Evolutionary conservation across 768 basidiomycete genomes (phyloP).

Genomic region (Termitomyces eurrhizus): DNA sequence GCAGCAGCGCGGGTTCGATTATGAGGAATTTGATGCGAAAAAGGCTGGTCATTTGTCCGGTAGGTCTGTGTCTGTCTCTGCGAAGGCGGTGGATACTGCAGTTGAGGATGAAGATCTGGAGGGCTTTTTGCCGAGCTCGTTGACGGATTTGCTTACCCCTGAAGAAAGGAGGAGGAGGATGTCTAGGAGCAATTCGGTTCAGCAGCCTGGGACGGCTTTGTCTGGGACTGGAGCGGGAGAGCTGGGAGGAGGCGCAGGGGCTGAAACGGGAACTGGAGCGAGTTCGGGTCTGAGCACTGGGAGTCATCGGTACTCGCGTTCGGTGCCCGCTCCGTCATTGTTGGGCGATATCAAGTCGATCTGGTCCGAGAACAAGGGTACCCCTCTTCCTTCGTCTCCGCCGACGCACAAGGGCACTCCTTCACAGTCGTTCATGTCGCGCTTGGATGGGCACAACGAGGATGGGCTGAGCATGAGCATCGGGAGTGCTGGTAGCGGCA

Average conservation of each 20-base stretch:
- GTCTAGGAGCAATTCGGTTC: constrained; percentile 65
- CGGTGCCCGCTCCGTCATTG: constrained; percentile 74
- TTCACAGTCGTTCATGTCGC: constrained; percentile 51
- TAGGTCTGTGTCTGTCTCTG: constrained; percentile 6
- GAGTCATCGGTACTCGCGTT: constrained; percentile 74
- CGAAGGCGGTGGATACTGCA: constrained; percentile 29
- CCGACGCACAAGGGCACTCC: constrained; percentile 39
- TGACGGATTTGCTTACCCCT: constrained; percentile 87
- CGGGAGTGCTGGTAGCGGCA: constrained; percentile 28
- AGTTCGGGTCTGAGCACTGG: constrained; percentile 7
- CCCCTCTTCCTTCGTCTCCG: constrained; percentile 29
- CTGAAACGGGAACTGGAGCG: not conserved
- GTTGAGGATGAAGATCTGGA: constrained; percentile 78
- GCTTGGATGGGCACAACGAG: constrained; percentile 27
- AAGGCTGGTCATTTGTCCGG: constrained; percentile 14
- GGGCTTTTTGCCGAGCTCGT: constrained; percentile 84
- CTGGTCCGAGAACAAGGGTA: constrained; percentile 58
- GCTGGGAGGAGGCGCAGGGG: not conserved
- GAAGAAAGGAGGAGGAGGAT: constrained; percentile 81
- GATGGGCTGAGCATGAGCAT: constrained; percentile 34
- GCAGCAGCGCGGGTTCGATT: constrained; percentile 30
- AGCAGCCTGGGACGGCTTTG: constrained; percentile 21
- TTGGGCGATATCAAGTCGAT: constrained; percentile 76
- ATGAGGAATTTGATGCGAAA: constrained; percentile 30
- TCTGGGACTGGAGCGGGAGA: constrained; percentile 16